phyloP scores from a whole-genome alignment of 495 filamentous ascomycete genomes.

The Penicillium canariense region DNA sequence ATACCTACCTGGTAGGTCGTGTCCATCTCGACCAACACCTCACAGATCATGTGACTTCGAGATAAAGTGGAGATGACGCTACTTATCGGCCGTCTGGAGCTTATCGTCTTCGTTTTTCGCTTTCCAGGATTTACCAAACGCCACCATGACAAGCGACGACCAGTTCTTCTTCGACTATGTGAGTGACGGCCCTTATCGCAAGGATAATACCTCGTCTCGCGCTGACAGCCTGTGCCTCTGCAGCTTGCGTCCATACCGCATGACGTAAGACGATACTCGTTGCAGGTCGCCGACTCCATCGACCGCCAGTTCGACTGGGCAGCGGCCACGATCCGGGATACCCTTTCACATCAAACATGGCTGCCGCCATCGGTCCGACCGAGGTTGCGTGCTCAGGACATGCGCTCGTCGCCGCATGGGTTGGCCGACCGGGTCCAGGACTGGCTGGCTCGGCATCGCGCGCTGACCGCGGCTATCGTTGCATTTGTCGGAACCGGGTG shows the following conservation, averaged over 20 bases:
- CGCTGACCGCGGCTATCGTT: slow-evolving; percentile 64
- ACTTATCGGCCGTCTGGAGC: slow-evolving; percentile 18
- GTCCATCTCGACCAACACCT: background rate
- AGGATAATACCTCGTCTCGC: background rate
- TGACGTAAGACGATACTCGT: slow-evolving; percentile 64
- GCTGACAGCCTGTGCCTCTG: slow-evolving; percentile 10
- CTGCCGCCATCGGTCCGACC: slow-evolving; percentile 66
- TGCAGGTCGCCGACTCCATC: slow-evolving; percentile 69
- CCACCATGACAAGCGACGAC: slow-evolving; percentile 51
- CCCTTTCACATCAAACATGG: slow-evolving; percentile 63
- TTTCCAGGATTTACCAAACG: slow-evolving; percentile 10
- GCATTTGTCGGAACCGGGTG: slow-evolving; percentile 65
- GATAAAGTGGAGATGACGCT: slow-evolving; percentile 1
- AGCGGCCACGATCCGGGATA: slow-evolving; percentile 59
- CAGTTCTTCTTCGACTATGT: slow-evolving; percentile 52
- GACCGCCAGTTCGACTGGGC: slow-evolving; percentile 72
- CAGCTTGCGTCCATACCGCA: slow-evolving; percentile 71
- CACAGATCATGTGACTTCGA: slow-evolving; percentile 3
- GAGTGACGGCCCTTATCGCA: slow-evolving; percentile 16
- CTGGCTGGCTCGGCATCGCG: slow-evolving; percentile 69
- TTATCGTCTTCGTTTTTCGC: slow-evolving; percentile 19
- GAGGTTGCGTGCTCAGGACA: slow-evolving; percentile 44
- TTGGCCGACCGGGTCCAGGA: slow-evolving; percentile 43
- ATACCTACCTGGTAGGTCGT: too few species aligned
- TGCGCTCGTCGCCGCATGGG: slow-evolving; percentile 37